Percentiles rank a stretch among this genome's conserved stretches.
phyloP scores from a whole-genome alignment of 208 protist genomes.

The Herpetomonas samuelpessoai region DNA sequence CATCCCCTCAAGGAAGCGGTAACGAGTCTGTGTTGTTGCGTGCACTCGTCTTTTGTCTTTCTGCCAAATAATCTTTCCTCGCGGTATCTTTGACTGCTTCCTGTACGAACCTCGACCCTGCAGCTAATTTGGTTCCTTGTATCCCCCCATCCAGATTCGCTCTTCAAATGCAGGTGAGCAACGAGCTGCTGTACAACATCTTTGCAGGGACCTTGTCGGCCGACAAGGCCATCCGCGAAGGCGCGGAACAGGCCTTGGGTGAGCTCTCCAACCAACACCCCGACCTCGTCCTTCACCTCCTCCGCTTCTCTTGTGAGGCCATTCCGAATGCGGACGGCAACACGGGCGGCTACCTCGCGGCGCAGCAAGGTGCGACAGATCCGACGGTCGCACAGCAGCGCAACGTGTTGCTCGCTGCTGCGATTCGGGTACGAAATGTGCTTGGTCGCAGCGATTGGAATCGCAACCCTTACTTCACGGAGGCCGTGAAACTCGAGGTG shows the following conservation, averaged over 20 bases:
- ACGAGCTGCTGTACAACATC: conserved; percentile 59
- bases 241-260: conserved; percentile 58
- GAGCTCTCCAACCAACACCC: conserved; percentile 41
- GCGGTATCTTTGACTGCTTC: no score
- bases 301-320: not conserved
- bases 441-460: conserved; percentile 75
- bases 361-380: conserved; percentile 1
- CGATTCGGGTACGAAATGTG: conserved; percentile 79
- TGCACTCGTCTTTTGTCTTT: not conserved
- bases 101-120: no score
- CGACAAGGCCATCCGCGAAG: conserved; percentile 59
- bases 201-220: conserved; percentile 61
- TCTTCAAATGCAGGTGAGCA: no score
- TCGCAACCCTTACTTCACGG: conserved; percentile 46
- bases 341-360: not conserved
- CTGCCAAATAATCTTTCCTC: conserved; percentile 4
- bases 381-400: conserved; percentile 9
- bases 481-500: conserved; percentile 41
- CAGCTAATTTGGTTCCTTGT: no score
- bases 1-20: no score
- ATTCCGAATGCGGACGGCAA: not conserved
- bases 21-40: no score
- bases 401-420: conserved; percentile 43
- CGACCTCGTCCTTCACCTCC: conserved; percentile 54
- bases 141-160: no score